phyloP scores from a whole-genome alignment of 2,329 filamentous ascomycete species.

The Curvularia eragrostidis region DNA sequence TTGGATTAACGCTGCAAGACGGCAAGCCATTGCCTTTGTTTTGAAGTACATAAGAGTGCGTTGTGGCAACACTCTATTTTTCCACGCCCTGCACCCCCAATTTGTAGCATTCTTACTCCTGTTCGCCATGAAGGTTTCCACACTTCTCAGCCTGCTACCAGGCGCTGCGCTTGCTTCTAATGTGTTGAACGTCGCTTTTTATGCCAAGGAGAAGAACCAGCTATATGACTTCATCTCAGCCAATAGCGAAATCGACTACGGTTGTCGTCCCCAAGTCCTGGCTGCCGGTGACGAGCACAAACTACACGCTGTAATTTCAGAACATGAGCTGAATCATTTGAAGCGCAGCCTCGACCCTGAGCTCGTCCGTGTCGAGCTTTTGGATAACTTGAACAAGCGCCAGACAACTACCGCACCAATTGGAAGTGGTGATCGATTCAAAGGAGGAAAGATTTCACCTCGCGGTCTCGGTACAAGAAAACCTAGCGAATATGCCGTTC shows the following conservation, averaged over 20 bases:
- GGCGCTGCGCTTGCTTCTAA: slow-evolving; percentile 35
- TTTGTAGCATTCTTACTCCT: slow-evolving; percentile 5
- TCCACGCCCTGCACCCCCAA: slow-evolving; percentile 14
- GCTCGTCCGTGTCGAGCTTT: slow-evolving; percentile 31
- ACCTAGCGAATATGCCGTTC: slow-evolving; percentile 30
- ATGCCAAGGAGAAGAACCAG: slow-evolving; percentile 40
- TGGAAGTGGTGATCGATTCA: slow-evolving; percentile 51
- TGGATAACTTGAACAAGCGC: slow-evolving; percentile 37
- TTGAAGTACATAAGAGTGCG: slow-evolving; percentile 14
- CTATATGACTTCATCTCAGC: slow-evolving; percentile 39
- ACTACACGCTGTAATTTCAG: slow-evolving; percentile 40
- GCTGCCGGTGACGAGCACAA: slow-evolving; percentile 40
- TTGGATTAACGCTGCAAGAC: slow-evolving; percentile 5
- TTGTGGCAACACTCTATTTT: slow-evolving; percentile 2
- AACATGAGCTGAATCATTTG: slow-evolving; percentile 30
- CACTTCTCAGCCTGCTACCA: slow-evolving; percentile 36
- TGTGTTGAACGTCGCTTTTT: slow-evolving; percentile 38
- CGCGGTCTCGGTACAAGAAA: slow-evolving; percentile 52
- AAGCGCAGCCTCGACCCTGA: slow-evolving; percentile 35
- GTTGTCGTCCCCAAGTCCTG: slow-evolving; percentile 42
- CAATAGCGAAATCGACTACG: slow-evolving; percentile 44
- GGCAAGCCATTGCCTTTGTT: slow-evolving; percentile 5
- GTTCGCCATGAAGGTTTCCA: slow-evolving; percentile 35
- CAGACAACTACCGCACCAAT: slow-evolving; percentile 41
- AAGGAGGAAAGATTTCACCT: slow-evolving; percentile 52